These are phyloP conservation scores for Leccinum truebloodii DNA, from an alignment of 768 basidiomycete genomes.

Conservation along the genomic window DNA sequence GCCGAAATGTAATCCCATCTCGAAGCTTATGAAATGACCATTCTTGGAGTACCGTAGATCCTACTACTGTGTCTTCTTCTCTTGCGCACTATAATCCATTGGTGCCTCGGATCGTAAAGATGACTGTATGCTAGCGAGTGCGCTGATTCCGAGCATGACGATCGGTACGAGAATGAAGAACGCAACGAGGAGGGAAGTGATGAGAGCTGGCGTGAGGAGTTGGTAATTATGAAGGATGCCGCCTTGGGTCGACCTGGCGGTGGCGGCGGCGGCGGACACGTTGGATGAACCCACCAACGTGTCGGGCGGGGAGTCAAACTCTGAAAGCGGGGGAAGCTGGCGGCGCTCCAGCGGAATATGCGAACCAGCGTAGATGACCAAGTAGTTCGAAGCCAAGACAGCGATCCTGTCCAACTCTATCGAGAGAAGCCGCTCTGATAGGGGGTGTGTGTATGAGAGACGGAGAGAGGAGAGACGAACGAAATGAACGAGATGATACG, in stretches of 20 bases:
- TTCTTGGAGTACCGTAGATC: slow-evolving; percentile 13
- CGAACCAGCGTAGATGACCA: slow-evolving; percentile 68
- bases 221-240: slow-evolving; percentile 76
- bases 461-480: neutral
- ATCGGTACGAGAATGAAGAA: slow-evolving; percentile 72
- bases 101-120: slow-evolving; percentile 62
- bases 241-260: slow-evolving; percentile 37
- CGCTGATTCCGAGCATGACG: slow-evolving; percentile 59
- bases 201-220: slow-evolving; percentile 74
- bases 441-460: slow-evolving; percentile 3
- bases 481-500: slow-evolving; percentile 19
- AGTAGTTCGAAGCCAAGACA: slow-evolving; percentile 54
- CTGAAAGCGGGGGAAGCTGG: slow-evolving; percentile 34
- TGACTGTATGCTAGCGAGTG: slow-evolving; percentile 74
- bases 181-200: slow-evolving; percentile 59
- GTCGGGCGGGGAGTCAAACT: slow-evolving; percentile 30
- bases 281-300: slow-evolving; percentile 27
- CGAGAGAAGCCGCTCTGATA: slow-evolving; percentile 46
- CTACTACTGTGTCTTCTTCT: slow-evolving; percentile 76
- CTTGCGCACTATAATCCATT: slow-evolving; percentile 65
- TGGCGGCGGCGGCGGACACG: slow-evolving; percentile 25
- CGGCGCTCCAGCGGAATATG: slow-evolving; percentile 43
- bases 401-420: slow-evolving; percentile 51
- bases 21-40: slow-evolving; percentile 18
- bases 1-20: slow-evolving; percentile 19